Percentiles rank a stretch among this genome's conserved stretches.
Conservation (phyloP, 345 rosid genomes). For the Heritiera littoralis region DNA sequence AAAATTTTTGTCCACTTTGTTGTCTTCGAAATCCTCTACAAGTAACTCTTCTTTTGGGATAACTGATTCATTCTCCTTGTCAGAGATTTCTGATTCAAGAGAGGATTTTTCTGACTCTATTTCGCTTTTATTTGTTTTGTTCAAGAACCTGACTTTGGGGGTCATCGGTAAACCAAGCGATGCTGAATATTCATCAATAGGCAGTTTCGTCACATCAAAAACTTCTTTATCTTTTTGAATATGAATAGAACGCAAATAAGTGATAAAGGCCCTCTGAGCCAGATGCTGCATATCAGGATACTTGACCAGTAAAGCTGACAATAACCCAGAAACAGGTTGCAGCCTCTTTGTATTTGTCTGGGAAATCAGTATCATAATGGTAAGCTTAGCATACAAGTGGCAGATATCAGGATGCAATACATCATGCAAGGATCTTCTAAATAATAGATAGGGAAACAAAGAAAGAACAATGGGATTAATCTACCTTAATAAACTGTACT, state of each 20-base stretch:
- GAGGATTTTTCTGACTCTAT: constrained; percentile 34
- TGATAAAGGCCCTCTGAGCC: constrained; percentile 83
- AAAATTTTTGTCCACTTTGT: constrained; percentile 31
- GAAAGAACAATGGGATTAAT: constrained; percentile 3
- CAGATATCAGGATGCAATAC: background rate
- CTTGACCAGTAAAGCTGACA: constrained; percentile 72
- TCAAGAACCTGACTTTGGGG: constrained; percentile 70
- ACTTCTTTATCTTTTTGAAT: constrained; percentile 84
- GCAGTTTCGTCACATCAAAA: constrained; percentile 71
- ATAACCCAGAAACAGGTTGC: constrained; percentile 64
- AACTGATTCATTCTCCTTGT: constrained; percentile 26
- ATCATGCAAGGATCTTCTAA: background rate
- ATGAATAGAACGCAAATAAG: constrained; percentile 80
- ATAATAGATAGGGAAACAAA: background rate
- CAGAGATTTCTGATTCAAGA: constrained; percentile 36
- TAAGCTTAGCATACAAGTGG: constrained; percentile 17
- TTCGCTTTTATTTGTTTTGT: constrained; percentile 48
- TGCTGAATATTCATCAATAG: constrained; percentile 78
- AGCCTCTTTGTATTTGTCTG: constrained; percentile 70
- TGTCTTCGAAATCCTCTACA: constrained; percentile 43
- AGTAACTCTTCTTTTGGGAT: constrained; percentile 38
- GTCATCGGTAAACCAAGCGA: constrained; percentile 91
- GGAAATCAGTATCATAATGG: constrained; percentile 21
- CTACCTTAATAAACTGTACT: constrained; percentile 70
- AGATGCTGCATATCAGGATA: constrained; percentile 63